A percentile compares a stretch with the other conserved stretches of the same genome.
Evolutionary conservation across 176 grass and related monocot species (phyloP).

Genomic region (Sorghum bicolor): Sorghum_bicolor_NCBIv3 NC_012872.2:73269001-73269500

Average conservation of each 20-base stretch:
- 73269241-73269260: slow-evolving; percentile 25
- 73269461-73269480: background rate
- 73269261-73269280: slow-evolving; percentile 4
- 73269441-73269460: background rate
- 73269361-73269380: background rate
- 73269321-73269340: background rate
- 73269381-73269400: background rate
- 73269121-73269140: slow-evolving; percentile 24
- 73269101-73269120: slow-evolving; percentile 34
- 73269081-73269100: background rate
- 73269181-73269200: slow-evolving; percentile 22
- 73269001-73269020: background rate
- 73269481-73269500: slow-evolving; percentile 23
- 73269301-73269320: slow-evolving; percentile 3
- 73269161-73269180: slow-evolving; percentile 37
- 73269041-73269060: background rate
- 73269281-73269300: background rate
- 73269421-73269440: background rate
- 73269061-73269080: background rate
- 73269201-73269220: slow-evolving; percentile 55
- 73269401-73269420: background rate
- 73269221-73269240: slow-evolving; percentile 51
- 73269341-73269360: background rate
- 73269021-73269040: background rate
- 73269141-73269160: slow-evolving; percentile 28